Evolutionary conservation across 306 rosid species (phyloP).

Genomic region (Acacia confusa): DNA sequence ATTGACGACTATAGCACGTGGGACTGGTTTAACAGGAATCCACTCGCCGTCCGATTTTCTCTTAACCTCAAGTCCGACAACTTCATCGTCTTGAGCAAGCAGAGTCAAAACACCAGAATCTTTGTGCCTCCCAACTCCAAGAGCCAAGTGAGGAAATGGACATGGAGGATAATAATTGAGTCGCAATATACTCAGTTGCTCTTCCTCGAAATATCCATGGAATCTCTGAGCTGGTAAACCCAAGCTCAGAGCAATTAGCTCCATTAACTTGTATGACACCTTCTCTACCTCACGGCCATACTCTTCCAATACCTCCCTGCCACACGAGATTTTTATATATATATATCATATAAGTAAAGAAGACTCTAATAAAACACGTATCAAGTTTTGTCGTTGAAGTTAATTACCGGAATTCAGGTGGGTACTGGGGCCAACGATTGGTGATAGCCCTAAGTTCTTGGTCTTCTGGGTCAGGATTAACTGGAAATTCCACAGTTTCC

Average conservation of each 20-base stretch:
- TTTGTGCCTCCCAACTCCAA: constrained; percentile 65
- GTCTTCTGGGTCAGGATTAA: constrained; percentile 49
- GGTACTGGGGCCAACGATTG: constrained; percentile 54
- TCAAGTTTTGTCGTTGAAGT: background rate
- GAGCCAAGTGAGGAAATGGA: constrained; percentile 56
- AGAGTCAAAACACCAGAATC: constrained; percentile 56
- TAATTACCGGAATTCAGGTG: constrained; percentile 54
- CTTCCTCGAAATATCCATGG: background rate
- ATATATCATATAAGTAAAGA: too few relatives aligned
- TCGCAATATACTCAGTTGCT: constrained; percentile 46
- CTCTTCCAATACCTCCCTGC: background rate
- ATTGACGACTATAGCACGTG: constrained; percentile 61
- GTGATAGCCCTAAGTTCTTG: constrained; percentile 33
- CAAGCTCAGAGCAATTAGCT: background rate
- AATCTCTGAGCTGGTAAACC: background rate
- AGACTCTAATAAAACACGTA: too few relatives aligned
- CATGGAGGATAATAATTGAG: constrained; percentile 69
- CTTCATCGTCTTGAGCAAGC: constrained; percentile 58
- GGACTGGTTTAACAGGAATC: constrained; percentile 59
- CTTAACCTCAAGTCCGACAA: constrained; percentile 67
- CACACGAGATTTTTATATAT: background rate
- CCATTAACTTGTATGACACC: background rate
- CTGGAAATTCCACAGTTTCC: constrained; percentile 45
- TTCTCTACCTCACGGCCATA: background rate
- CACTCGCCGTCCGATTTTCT: constrained; percentile 62